Percentiles rank a stretch among this genome's conserved stretches.
Evolutionary conservation across 768 basidiomycete genomes (phyloP).

Genomic region (Tylopilus sp.): DNA sequence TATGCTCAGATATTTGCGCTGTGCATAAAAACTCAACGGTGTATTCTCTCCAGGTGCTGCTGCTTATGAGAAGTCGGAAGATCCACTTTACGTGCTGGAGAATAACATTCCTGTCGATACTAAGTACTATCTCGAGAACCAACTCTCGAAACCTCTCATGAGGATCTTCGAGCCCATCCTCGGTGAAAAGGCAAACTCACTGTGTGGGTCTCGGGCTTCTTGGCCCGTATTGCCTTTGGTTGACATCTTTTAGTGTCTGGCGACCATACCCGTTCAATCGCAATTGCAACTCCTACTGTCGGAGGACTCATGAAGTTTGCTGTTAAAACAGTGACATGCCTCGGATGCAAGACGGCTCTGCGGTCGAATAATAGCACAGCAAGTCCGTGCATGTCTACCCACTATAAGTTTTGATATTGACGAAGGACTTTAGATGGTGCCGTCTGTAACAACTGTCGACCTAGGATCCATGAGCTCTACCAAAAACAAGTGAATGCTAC

Average conservation of each 20-base stretch:
- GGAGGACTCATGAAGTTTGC: constrained; percentile 99
- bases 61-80: constrained; percentile 98
- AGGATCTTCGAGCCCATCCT: constrained; percentile 98
- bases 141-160: constrained; percentile 94
- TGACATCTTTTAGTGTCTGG: constrained; percentile 67
- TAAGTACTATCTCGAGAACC: constrained; percentile 96
- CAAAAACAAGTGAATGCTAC: constrained; percentile 79
- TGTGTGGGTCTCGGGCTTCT: constrained; percentile 52
- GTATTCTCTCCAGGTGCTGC: constrained; percentile 66
- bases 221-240: not conserved
- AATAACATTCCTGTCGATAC: constrained; percentile 99
- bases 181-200: constrained; percentile 82
- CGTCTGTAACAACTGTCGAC: constrained; percentile 90
- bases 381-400: constrained; percentile 40
- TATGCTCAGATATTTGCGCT: constrained; percentile 24
- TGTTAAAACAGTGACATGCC: constrained; percentile 90
- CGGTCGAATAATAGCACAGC: constrained; percentile 70
- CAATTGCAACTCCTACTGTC: constrained; percentile 93
- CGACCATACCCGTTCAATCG: constrained; percentile 92
- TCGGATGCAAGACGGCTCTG: constrained; percentile 92
- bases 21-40: not conserved
- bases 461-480: constrained; percentile 84
- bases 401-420: not conserved
- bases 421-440: constrained; percentile 63
- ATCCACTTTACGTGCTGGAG: constrained; percentile 95